Evolutionary conservation across 106 monocot species (phyloP), one percentile per base, ranked within the genome.

Genomic region (Phalaenopsis equestris): DNA sequence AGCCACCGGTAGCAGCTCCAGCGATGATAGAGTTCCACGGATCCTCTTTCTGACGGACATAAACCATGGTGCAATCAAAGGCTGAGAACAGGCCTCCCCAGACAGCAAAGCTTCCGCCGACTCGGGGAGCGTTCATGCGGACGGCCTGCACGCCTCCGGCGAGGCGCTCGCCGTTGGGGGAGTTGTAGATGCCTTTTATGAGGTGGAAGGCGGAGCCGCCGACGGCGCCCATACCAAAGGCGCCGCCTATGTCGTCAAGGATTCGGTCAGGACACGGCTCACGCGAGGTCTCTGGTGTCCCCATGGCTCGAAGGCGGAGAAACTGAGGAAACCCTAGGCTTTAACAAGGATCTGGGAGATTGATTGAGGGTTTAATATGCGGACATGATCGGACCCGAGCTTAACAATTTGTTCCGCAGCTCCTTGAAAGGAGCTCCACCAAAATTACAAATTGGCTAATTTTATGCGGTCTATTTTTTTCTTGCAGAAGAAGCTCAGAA

Each of bases 41-140:
- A 45, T 95, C 95, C 86, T 95, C 95, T 86, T 91, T 93, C 89
- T 95, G 95, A 81, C 95, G 87, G 57, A 90, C 55, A 81, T 91
- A 95, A 61, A 95, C 95, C 93, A 93, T 93, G 85, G 89, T 78
- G 85, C 95, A 93, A 48, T 95, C 93, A 78, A 93, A 95, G 80
- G 86, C 80, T 30, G 93, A 95, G 87, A 95, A 95, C 73, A 93
- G 91, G 5, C 95, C 93, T 42, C 95, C 95, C 93, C 95, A 95
- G n/a, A 93, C 95, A n/a, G 95, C 93, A 75, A 95, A 95, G 89
- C 91, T 86, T 6, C 95, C 95, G 41, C 93, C 95, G 73, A 95
- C 88, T 68, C 95, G 90, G 38, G 70, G 90, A 30, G 92, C 92
- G 81, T 95, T 93, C 95, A 93, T 93, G 18, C 90, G 87, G 9